These are phyloP conservation scores for Chaetomium olivaceum DNA, from an alignment of 2,329 filamentous ascomycete genomes.

Conservation along the genomic window DNA sequence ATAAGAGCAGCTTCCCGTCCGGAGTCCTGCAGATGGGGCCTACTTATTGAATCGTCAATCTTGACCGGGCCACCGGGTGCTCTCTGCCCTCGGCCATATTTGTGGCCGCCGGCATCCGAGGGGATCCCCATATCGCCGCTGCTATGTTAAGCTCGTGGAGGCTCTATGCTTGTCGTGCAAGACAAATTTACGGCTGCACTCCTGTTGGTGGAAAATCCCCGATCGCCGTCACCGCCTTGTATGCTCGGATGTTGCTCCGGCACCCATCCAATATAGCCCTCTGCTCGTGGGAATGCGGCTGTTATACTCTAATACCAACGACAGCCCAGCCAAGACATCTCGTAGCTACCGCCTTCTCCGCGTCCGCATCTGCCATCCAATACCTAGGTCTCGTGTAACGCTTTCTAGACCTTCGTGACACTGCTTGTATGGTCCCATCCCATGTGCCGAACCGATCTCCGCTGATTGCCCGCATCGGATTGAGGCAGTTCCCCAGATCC, in stretches of 20 bases:
- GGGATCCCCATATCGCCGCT: not conserved
- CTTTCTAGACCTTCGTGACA: not conserved
- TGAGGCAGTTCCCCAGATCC: not conserved
- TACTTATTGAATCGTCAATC: not conserved
- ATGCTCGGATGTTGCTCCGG: not conserved
- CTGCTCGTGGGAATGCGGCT: not conserved
- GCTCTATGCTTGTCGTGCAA: not conserved
- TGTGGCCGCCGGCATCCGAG: constrained; percentile 14
- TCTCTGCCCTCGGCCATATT: constrained; percentile 5
- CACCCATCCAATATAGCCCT: not conserved
- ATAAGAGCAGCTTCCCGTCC: not conserved
- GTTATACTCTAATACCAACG: constrained; percentile 5
- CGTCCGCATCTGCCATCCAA: not conserved
- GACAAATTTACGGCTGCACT: not conserved
- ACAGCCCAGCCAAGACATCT: not conserved
- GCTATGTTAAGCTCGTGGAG: not conserved
- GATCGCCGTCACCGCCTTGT: not conserved
- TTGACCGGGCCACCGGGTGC: constrained; percentile 16
- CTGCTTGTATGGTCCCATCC: not conserved
- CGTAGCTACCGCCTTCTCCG: not conserved
- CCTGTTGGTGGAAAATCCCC: constrained; percentile 19
- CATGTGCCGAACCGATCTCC: not conserved
- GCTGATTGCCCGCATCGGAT: not conserved
- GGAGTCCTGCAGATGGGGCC: not conserved
- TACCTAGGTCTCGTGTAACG: not conserved